Evolutionary conservation across 495 filamentous ascomycete species (phyloP), one percentile per base, ranked within the genome.

Genomic region (Pyronema domesticum): DNA sequence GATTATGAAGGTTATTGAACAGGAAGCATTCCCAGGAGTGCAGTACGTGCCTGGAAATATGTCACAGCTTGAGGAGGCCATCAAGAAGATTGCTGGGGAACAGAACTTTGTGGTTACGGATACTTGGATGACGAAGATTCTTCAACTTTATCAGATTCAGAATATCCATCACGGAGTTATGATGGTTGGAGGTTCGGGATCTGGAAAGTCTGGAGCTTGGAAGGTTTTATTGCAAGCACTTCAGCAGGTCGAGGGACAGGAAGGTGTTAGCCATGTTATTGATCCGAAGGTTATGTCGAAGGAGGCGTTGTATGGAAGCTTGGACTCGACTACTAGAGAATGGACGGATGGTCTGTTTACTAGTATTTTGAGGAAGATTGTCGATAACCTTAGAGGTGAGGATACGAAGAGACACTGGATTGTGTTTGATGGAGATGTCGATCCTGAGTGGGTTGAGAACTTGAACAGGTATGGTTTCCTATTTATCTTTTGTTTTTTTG

Each of bases 221-320:
- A 86, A 85, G 64, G 80, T 93, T 14, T 75, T 99, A n/a, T 76
- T 99, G 9, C 83, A 89, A 63, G 93, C 91, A 8, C 72, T 99
- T 58, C 89, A 95, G 64, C 78, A 82, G 48, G 81, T 91, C 30
- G 89, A 99, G 67, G 81, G 80, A 15, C 75, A 91, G 30, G 91
- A 99, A 70, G 89, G 93, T 37, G 86, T 96, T 35, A 93, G 79
- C 60, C 93, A 99, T 62, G 85, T 96, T 59, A 99, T 99, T 58
- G 91, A 99, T 68, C 89, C 89, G 18, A 99, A 99, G 70, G 93
- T 99, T 65, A 99, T 99, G 93, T 94, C 89, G 36, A 99, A 99
- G 69, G 91, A 99, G 68, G 81, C 81, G 4, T 74, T 99, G 4
- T 99, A 96, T 63, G 91, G 91, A 64, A 95, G 78, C 59, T 74